These are phyloP conservation scores for Zoysia japonica DNA, from an alignment of 176 grass and related monocot species.

Conservation along the genomic window DNA sequence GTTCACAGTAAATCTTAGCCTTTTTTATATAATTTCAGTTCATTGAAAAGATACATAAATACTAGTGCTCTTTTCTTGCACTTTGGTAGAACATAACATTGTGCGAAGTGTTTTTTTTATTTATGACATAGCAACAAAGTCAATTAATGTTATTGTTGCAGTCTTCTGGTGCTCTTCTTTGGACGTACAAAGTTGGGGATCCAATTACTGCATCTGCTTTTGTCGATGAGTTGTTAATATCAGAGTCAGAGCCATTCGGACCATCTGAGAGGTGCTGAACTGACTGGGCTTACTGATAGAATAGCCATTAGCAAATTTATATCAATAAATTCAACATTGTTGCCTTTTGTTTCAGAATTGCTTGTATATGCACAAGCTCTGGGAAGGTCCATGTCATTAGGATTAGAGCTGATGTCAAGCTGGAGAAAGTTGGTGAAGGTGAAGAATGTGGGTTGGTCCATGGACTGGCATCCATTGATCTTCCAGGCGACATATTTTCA, in stretches of 20 bases:
- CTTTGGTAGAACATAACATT: neutral
- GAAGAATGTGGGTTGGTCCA: slow-evolving; percentile 40
- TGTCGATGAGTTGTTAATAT: slow-evolving; percentile 70
- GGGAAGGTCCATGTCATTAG: slow-evolving; percentile 73
- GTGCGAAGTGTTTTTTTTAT: neutral
- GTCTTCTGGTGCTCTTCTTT: slow-evolving; percentile 63
- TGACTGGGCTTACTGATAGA: neutral
- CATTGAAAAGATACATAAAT: neutral
- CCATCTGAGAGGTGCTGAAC: slow-evolving; percentile 61
- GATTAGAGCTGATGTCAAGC: slow-evolving; percentile 49
- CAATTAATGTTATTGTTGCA: slow-evolving; percentile 18
- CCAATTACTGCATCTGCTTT: slow-evolving; percentile 79
- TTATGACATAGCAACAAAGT: neutral
- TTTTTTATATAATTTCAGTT: slow-evolving; percentile 3
- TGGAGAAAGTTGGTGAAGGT: slow-evolving; percentile 25
- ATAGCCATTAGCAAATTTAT: neutral
- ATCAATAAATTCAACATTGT: slow-evolving; percentile 21
- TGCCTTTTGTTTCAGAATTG: slow-evolving; percentile 50
- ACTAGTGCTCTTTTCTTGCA: neutral
- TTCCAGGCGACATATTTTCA: slow-evolving; percentile 79
- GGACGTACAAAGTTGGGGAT: slow-evolving; percentile 66
- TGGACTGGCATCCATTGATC: slow-evolving; percentile 52
- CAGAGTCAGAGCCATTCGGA: slow-evolving; percentile 35
- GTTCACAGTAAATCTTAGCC: neutral
- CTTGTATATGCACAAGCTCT: slow-evolving; percentile 80